Evolutionary conservation across 2,329 filamentous ascomycete species (phyloP).

Genomic region (Torrubiella hemipterigena): DNA sequence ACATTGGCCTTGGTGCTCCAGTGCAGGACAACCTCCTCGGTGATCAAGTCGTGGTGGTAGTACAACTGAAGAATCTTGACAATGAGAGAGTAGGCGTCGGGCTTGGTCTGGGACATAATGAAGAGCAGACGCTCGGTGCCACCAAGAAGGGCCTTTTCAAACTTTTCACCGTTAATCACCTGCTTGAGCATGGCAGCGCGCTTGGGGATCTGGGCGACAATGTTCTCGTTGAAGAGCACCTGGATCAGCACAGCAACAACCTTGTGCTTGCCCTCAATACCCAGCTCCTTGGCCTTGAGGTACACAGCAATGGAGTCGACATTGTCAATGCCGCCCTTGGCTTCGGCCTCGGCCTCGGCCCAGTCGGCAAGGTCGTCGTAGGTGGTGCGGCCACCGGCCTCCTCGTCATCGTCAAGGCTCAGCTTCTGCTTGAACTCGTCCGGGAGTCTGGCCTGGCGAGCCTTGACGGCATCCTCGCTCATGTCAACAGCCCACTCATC

Average conservation of each 20-base stretch:
- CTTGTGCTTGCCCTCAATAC: constrained; percentile 89
- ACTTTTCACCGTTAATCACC: constrained; percentile 76
- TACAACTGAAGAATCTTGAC: constrained; percentile 80
- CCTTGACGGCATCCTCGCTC: constrained; percentile 88
- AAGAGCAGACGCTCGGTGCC: constrained; percentile 88
- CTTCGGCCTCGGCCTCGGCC: constrained; percentile 64
- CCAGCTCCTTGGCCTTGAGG: constrained; percentile 91
- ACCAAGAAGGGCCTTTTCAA: constrained; percentile 90
- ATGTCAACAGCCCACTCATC: constrained; percentile 95
- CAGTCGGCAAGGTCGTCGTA: constrained; percentile 92
- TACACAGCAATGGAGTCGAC: constrained; percentile 87
- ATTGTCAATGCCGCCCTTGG: constrained; percentile 62
- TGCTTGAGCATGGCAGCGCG: constrained; percentile 84
- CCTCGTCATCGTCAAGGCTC: constrained; percentile 69
- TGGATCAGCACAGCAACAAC: constrained; percentile 85
- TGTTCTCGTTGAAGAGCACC: constrained; percentile 85
- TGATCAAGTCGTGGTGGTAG: constrained; percentile 82
- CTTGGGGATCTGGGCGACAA: constrained; percentile 73
- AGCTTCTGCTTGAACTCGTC: constrained; percentile 89
- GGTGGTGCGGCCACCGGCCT: constrained; percentile 58
- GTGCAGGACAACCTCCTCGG: constrained; percentile 75
- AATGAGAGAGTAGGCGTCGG: constrained; percentile 63
- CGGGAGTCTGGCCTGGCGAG: constrained; percentile 86
- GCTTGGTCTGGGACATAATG: constrained; percentile 57
- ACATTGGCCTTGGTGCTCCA: constrained; percentile 96